Percentiles rank a stretch among this genome's conserved stretches.
Conservation (phyloP, 768 basidiomycete genomes). For the Mycena polygramma region DNA sequence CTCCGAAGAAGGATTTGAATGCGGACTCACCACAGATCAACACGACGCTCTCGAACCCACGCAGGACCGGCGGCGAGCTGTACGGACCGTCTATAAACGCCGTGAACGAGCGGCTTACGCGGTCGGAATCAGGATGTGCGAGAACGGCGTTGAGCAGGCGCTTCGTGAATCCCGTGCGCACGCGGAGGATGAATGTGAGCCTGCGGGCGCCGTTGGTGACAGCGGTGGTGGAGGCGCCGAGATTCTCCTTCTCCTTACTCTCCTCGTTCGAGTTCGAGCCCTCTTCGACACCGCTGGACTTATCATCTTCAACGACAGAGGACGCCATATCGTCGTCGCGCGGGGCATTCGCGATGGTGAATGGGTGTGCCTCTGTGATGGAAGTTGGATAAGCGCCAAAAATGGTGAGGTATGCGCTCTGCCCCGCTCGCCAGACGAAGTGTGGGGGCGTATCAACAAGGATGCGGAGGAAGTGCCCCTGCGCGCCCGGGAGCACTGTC, state of each 20-base stretch:
- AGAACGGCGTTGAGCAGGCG: conserved; percentile 43
- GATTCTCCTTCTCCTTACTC: neutral
- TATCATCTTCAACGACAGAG: neutral
- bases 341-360: conserved; percentile 52
- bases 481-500: conserved; percentile 50
- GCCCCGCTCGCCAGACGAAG: conserved; percentile 54
- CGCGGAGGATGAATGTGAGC: conserved; percentile 63
- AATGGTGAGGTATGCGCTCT: conserved; percentile 57
- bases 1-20: neutral
- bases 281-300: neutral
- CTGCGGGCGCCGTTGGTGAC: conserved; percentile 29
- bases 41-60: conserved; percentile 54
- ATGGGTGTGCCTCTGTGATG: conserved; percentile 60
- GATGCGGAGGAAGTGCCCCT: conserved; percentile 52
- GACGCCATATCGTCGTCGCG: neutral
- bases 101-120: conserved; percentile 13
- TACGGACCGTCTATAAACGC: conserved; percentile 54
- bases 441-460: conserved; percentile 47
- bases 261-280: neutral
- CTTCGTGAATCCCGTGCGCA: conserved; percentile 64
- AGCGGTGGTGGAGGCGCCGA: no score
- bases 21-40: conserved; percentile 55
- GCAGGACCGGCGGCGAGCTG: conserved; percentile 52
- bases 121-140: neutral
- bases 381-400: conserved; percentile 45